Evolutionary conservation across 805 yeast genomes (phyloP).

Genomic region (Myxozyma vanderwaltii): DNA sequence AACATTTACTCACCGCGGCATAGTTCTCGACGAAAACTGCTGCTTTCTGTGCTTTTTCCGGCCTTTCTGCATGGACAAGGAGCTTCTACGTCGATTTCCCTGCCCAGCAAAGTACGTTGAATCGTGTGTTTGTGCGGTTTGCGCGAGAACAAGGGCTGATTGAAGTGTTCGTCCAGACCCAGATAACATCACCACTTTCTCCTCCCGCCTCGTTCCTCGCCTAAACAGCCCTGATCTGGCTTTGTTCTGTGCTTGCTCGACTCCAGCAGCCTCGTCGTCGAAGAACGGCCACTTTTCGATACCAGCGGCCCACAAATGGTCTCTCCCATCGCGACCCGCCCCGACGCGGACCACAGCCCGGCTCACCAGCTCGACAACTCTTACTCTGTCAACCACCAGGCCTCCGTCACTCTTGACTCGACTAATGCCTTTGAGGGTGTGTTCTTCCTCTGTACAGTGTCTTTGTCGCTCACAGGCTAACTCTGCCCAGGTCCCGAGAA

Average conservation of each 20-base stretch:
- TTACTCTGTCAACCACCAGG: constrained; percentile 69
- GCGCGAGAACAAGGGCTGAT: too few species aligned
- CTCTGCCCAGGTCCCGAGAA: constrained; percentile 72
- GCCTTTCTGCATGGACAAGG: constrained; percentile 42
- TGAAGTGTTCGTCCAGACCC: constrained; percentile 9
- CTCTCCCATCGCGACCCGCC: constrained; percentile 12
- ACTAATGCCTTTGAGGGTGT: constrained; percentile 83
- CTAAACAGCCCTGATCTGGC: not conserved
- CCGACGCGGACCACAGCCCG: constrained; percentile 11
- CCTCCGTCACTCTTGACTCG: constrained; percentile 79
- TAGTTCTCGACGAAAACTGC: too few species aligned
- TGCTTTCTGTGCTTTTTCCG: not conserved
- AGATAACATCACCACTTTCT: constrained; percentile 12
- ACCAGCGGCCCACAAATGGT: constrained; percentile 7
- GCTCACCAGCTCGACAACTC: constrained; percentile 16
- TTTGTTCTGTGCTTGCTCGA: not conserved
- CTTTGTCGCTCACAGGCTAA: constrained; percentile 5
- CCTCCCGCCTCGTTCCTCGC: too few species aligned
- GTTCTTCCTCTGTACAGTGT: not conserved
- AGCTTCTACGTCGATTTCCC: constrained; percentile 43
- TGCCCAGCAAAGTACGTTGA: constrained; percentile 41
- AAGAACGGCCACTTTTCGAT: constrained; percentile 1
- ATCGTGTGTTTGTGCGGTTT: too few species aligned
- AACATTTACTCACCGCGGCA: too few species aligned
- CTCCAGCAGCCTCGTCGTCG: not conserved